Percentiles rank a stretch among this genome's conserved stretches.
Evolutionary conservation across 2,329 filamentous ascomycete species (phyloP).

Genomic region (Colletotrichum cereale): DNA sequence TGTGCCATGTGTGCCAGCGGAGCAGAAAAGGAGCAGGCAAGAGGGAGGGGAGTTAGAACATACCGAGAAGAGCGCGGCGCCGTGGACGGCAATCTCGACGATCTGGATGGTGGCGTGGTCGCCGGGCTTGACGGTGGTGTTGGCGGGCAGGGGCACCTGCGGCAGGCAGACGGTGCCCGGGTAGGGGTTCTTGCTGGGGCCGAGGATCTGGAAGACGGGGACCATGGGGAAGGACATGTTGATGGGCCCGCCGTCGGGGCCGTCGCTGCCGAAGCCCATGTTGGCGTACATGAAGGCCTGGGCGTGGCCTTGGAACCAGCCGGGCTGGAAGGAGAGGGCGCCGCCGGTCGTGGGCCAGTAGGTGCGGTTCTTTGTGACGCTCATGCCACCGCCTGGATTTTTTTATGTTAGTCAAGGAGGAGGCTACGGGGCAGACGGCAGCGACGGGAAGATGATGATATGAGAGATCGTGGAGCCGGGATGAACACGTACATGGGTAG

Average conservation of each 20-base stretch:
- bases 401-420: slow-evolving; percentile 33
- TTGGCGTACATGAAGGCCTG: slow-evolving; percentile 91
- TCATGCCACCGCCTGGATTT: slow-evolving; percentile 82
- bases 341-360: slow-evolving; percentile 92
- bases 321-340: slow-evolving; percentile 90
- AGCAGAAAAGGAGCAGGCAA: neutral
- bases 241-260: slow-evolving; percentile 72
- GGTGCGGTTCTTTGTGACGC: slow-evolving; percentile 83
- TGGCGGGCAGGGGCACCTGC: slow-evolving; percentile 85
- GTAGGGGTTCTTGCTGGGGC: slow-evolving; percentile 86
- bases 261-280: slow-evolving; percentile 82
- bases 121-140: slow-evolving; percentile 79
- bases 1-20: no score
- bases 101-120: slow-evolving; percentile 92
- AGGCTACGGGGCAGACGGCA: neutral
- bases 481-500: slow-evolving; percentile 83
- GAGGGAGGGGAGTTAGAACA: slow-evolving; percentile 50
- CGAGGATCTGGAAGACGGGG: slow-evolving; percentile 83
- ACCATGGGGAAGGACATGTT: slow-evolving; percentile 93
- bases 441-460: neutral
- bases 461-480: neutral
- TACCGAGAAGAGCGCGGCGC: slow-evolving; percentile 85
- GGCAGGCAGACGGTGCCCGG: slow-evolving; percentile 90
- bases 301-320: slow-evolving; percentile 93
- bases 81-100: slow-evolving; percentile 85